phyloP scores from a whole-genome alignment of 805 yeast genomes.

The Wickerhamiella sergipiensis region DNA sequence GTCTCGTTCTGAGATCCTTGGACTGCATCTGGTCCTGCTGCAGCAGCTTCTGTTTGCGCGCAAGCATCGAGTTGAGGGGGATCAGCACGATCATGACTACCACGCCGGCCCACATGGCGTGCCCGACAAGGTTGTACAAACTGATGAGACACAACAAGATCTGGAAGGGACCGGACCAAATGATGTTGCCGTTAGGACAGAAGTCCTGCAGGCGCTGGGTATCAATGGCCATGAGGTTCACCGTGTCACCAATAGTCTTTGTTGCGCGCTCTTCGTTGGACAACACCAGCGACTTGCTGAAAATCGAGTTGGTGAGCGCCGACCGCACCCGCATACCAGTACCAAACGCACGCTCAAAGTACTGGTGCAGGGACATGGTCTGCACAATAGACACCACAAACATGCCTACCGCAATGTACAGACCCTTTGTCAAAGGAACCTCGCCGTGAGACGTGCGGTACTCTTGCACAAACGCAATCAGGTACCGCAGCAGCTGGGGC shows the following conservation, averaged over 20 bases:
- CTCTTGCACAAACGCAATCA: conserved; percentile 51
- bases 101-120: conserved; percentile 93
- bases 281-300: conserved; percentile 54
- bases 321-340: conserved; percentile 49
- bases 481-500: conserved; percentile 62
- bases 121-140: conserved; percentile 59
- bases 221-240: conserved; percentile 88
- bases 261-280: conserved; percentile 50
- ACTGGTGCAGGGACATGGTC: conserved; percentile 56
- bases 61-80: conserved; percentile 62
- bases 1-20: conserved; percentile 83
- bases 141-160: conserved; percentile 61
- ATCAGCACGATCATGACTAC: conserved; percentile 59
- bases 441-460: conserved; percentile 21
- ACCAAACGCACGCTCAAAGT: conserved; percentile 34
- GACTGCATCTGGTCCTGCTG: conserved; percentile 75
- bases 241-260: conserved; percentile 83
- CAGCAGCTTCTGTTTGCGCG: conserved; percentile 43
- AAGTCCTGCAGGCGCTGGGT: conserved; percentile 78
- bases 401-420: conserved; percentile 49
- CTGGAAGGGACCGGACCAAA: conserved; percentile 93
- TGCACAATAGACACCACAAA: conserved; percentile 46
- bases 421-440: conserved; percentile 40
- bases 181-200: conserved; percentile 59
- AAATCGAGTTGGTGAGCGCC: conserved; percentile 52